A percentile compares a stretch with the other conserved stretches of the same genome.
Evolutionary conservation across 2,329 filamentous ascomycete genomes (phyloP).

Genomic region (Trichoderma polysporum): DNA sequence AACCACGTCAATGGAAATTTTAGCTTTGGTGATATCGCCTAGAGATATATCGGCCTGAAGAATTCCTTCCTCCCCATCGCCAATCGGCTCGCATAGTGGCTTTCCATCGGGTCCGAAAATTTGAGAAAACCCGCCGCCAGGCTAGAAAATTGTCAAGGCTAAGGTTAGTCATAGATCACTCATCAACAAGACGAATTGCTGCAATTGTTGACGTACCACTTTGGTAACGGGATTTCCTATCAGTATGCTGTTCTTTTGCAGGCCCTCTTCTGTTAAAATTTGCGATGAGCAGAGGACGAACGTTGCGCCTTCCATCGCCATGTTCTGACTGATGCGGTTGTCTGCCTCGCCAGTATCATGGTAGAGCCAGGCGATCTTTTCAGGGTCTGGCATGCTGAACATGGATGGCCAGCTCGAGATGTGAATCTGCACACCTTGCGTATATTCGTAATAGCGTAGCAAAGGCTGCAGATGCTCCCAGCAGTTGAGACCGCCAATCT

Average conservation of each 20-base stretch:
- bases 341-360: constrained; percentile 37
- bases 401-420: constrained; percentile 29
- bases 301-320: constrained; percentile 45
- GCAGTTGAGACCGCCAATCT: constrained; percentile 54
- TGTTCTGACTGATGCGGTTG: constrained; percentile 39
- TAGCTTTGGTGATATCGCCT: constrained; percentile 50
- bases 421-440: constrained; percentile 27
- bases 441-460: constrained; percentile 24
- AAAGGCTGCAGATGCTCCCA: constrained; percentile 40
- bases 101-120: constrained; percentile 55
- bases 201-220: constrained; percentile 20
- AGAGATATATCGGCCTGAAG: constrained; percentile 50
- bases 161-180: neutral
- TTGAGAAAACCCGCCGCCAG: constrained; percentile 51
- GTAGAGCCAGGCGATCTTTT: constrained; percentile 36
- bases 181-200: neutral
- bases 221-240: constrained; percentile 39
- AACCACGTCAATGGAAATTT: neutral
- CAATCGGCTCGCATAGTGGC: constrained; percentile 6
- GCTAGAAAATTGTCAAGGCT: neutral
- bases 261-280: constrained; percentile 41
- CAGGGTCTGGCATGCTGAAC: constrained; percentile 33
- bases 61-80: constrained; percentile 42
- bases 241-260: constrained; percentile 39
- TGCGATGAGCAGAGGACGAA: constrained; percentile 43